These are phyloP conservation scores for Flaveria sonorensis DNA, from an alignment of 129 eudicot species.

Conservation along the genomic window DNA sequence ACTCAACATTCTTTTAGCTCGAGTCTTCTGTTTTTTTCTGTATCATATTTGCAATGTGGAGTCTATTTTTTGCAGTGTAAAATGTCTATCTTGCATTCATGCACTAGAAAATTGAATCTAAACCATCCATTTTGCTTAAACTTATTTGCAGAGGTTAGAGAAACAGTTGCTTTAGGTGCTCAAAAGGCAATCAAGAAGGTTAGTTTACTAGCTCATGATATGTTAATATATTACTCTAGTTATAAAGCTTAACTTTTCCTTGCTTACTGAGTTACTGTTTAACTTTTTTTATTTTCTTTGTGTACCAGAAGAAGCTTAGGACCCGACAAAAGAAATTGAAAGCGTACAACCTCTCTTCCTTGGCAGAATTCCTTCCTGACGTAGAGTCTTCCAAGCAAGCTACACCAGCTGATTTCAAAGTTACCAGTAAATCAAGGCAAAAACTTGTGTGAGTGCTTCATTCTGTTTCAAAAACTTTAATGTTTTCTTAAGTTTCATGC, in stretches of 20 bases:
- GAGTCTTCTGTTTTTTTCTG: too few relatives aligned
- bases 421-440: constrained; percentile 68
- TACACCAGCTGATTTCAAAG: constrained; percentile 46
- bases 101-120: neutral
- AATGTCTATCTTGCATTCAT: neutral
- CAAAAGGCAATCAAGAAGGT: constrained; percentile 71
- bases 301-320: constrained; percentile 48
- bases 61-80: neutral
- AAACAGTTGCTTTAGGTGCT: constrained; percentile 63
- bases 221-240: neutral
- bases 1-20: neutral
- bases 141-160: constrained; percentile 60
- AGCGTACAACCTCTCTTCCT: constrained; percentile 76
- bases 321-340: constrained; percentile 62
- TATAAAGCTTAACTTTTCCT: neutral
- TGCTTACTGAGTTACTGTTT: neutral
- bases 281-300: neutral
- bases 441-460: constrained; percentile 64
- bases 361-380: constrained; percentile 68
- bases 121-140: neutral
- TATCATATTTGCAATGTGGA: neutral
- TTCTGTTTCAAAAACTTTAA: neutral
- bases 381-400: constrained; percentile 40
- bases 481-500: neutral
- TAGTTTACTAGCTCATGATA: neutral